These are phyloP conservation scores for Puccinia hordei DNA, from an alignment of 1,284 basidiomycete species.

Conservation along the genomic window DNA sequence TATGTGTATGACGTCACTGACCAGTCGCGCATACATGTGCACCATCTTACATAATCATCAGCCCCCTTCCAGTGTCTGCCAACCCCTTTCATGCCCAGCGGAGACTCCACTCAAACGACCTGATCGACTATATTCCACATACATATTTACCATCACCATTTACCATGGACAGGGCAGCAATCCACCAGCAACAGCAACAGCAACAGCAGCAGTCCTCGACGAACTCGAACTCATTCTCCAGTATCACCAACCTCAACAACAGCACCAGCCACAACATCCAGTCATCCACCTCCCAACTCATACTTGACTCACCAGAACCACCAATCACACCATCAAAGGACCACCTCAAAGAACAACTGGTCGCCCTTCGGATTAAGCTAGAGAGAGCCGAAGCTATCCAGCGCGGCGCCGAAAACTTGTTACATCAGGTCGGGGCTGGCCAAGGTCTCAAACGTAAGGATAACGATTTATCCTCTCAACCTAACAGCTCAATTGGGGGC, in stretches of 20 bases:
- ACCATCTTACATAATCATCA: neutral
- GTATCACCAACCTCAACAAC: conserved; percentile 18
- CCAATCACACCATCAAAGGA: conserved; percentile 45
- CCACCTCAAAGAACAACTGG: conserved; percentile 37
- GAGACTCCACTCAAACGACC: too few relatives aligned
- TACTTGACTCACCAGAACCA: conserved; percentile 8
- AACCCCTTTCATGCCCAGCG: neutral
- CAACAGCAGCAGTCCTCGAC: conserved; percentile 11
- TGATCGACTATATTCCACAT: too few relatives aligned
- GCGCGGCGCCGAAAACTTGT: conserved; percentile 44
- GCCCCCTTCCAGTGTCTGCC: neutral
- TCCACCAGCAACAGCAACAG: too few relatives aligned
- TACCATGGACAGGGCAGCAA: neutral
- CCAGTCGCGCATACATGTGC: too few relatives aligned
- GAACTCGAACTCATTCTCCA: conserved; percentile 15
- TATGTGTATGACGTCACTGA: too few relatives aligned
- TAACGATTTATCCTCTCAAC: conserved; percentile 16
- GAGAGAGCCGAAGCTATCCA: conserved; percentile 46
- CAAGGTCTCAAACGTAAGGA: conserved; percentile 44
- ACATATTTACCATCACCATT: neutral
- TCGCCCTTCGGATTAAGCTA: conserved; percentile 10
- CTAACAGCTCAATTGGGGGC: neutral
- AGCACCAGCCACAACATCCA: neutral
- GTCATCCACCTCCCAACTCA: conserved; percentile 7
- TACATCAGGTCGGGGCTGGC: conserved; percentile 45